Conservation (phyloP, 495 filamentous ascomycete genomes). For the Aspergillus carlsbadensis region DNA sequence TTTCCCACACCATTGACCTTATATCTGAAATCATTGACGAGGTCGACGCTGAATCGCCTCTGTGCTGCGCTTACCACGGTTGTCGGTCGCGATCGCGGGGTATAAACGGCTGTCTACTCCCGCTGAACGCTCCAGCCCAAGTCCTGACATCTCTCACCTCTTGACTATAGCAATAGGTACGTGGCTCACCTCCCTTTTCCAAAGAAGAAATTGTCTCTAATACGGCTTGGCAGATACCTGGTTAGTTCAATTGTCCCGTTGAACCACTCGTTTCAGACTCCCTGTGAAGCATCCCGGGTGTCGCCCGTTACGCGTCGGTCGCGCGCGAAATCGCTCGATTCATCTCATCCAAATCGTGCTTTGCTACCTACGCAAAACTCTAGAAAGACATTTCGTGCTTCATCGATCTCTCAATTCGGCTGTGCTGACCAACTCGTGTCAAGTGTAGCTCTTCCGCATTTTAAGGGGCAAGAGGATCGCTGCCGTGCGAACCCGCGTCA, state of each 20-base stretch:
- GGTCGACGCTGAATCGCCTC: not conserved
- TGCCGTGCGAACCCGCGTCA: constrained; percentile 11
- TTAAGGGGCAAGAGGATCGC: constrained; percentile 10
- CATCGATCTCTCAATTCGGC: not conserved
- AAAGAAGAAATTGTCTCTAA: not conserved
- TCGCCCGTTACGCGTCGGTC: constrained; percentile 1
- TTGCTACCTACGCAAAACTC: not conserved
- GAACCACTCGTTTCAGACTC: not conserved
- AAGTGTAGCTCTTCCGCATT: constrained; percentile 14
- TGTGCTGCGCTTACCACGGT: not conserved
- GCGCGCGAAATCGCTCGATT: not conserved
- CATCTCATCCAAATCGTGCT: not conserved
- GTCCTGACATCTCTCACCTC: not conserved
- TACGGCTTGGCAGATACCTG: not conserved
- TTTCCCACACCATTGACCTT: no score
- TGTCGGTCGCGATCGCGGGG: not conserved
- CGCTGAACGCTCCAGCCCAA: not conserved
- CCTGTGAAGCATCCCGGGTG: not conserved
- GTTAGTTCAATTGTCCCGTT: not conserved
- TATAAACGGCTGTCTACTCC: not conserved
- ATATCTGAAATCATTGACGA: no score
- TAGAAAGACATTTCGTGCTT: not conserved
- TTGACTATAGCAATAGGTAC: not conserved
- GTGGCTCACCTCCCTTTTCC: not conserved
- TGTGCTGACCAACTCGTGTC: not conserved